phyloP scores from a whole-genome alignment of 768 basidiomycete species.

The Chalciporus pseudorubinellus region DNA sequence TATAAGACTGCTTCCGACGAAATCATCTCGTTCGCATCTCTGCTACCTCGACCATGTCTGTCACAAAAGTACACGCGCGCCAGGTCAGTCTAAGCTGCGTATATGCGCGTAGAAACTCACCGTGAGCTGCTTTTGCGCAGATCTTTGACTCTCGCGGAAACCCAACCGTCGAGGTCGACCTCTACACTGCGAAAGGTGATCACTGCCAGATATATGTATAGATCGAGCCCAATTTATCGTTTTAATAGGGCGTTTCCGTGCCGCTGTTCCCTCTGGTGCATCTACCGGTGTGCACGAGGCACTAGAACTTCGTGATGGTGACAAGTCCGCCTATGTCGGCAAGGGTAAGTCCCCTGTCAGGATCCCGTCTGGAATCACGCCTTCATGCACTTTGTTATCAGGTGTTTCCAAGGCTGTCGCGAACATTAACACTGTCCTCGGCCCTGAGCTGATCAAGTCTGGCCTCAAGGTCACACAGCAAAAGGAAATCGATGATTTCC shows the following conservation, averaged over 20 bases:
- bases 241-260: constrained; percentile 80
- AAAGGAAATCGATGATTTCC: constrained; percentile 94
- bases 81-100: constrained; percentile 53
- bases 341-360: constrained; percentile 62
- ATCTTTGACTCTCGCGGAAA: constrained; percentile 99
- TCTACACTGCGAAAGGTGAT: constrained; percentile 83
- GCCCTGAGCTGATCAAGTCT: constrained; percentile 82
- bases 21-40: constrained; percentile 9
- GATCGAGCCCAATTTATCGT: constrained; percentile 10
- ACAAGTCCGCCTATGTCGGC: constrained; percentile 89
- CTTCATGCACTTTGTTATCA: constrained; percentile 30
- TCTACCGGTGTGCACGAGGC: constrained; percentile 99
- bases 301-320: constrained; percentile 96
- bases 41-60: constrained; percentile 66
- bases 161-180: constrained; percentile 94
- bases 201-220: neutral
- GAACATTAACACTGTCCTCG: constrained; percentile 92
- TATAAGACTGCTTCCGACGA: constrained; percentile 22
- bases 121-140: constrained; percentile 41
- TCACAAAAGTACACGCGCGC: constrained; percentile 89
- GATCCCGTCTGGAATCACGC: neutral
- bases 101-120: neutral
- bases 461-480: constrained; percentile 83
- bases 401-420: constrained; percentile 92
- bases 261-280: constrained; percentile 95